These are phyloP conservation scores for Fragilariopsis cylindrus DNA, from an alignment of 108 stramenopile species.

Conservation along the genomic window DNA sequence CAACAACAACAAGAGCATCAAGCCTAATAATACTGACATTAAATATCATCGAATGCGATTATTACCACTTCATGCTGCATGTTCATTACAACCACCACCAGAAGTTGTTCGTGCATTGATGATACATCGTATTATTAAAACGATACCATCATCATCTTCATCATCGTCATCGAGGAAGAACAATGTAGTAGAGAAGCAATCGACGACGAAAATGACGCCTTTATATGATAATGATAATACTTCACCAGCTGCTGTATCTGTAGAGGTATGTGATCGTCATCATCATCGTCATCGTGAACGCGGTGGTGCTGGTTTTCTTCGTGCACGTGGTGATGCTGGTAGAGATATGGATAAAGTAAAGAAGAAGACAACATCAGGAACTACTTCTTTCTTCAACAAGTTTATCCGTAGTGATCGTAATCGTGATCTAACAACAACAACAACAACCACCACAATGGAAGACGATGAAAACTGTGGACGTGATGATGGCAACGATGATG, in stretches of 20 bases:
- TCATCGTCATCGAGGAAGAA: neutral
- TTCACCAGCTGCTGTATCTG: neutral
- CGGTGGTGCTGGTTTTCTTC: no score
- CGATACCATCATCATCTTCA: neutral
- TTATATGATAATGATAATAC: neutral
- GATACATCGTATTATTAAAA: neutral
- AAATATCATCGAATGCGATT: conserved; percentile 9
- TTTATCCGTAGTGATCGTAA: neutral
- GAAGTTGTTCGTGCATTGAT: conserved; percentile 24
- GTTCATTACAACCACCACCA: conserved; percentile 40
- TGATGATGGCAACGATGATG: neutral
- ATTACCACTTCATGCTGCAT: conserved; percentile 38
- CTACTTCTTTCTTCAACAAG: no score
- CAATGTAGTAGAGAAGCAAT: neutral
- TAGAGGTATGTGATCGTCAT: neutral
- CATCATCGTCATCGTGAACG: neutral
- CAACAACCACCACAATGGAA: neutral
- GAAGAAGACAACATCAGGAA: no score
- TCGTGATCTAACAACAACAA: neutral
- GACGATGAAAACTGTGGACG: neutral
- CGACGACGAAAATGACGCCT: neutral
- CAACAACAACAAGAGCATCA: neutral
- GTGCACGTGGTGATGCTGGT: no score
- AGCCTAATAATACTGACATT: neutral
- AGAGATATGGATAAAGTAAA: no score